phyloP scores from a whole-genome alignment of 305 asterid species.

The Withania somnifera region DNA sequence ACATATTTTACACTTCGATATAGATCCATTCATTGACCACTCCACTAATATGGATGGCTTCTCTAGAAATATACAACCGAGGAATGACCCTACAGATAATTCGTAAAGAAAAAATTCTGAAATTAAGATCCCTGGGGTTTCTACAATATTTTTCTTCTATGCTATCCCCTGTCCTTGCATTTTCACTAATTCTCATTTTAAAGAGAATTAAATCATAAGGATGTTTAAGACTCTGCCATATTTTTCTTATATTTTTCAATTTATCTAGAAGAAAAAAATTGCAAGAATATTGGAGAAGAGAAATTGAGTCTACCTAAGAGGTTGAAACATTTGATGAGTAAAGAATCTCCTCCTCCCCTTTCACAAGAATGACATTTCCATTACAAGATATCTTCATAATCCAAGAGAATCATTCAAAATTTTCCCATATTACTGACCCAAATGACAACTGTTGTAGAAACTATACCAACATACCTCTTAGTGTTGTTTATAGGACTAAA shows the following conservation, averaged over 20 bases:
- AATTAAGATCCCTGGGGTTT: neutral
- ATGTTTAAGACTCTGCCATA: conserved; percentile 38
- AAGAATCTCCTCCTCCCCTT: neutral
- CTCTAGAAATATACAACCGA: conserved; percentile 22
- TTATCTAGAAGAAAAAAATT: conserved; percentile 30
- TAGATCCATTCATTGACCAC: conserved; percentile 44
- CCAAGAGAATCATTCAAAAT: conserved; percentile 15
- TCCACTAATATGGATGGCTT: conserved; percentile 20
- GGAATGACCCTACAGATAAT: conserved; percentile 1
- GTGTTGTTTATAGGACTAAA: too few relatives aligned
- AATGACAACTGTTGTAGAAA: neutral
- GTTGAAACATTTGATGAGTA: conserved; percentile 11
- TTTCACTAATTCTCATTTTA: neutral
- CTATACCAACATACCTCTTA: neutral
- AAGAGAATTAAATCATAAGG: neutral
- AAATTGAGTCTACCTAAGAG: conserved; percentile 1
- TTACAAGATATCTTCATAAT: conserved; percentile 1
- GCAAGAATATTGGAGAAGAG: conserved; percentile 21
- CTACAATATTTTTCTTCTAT: neutral
- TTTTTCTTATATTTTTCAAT: neutral
- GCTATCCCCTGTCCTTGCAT: neutral
- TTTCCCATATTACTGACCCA: conserved; percentile 17
- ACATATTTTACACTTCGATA: conserved; percentile 21
- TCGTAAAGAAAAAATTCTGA: neutral
- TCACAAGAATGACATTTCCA: neutral